Evolutionary conservation across 805 yeast genomes (phyloP), one percentile per base, ranked within the genome.

Genomic region (Cyberlindnera subsufficiens): DNA sequence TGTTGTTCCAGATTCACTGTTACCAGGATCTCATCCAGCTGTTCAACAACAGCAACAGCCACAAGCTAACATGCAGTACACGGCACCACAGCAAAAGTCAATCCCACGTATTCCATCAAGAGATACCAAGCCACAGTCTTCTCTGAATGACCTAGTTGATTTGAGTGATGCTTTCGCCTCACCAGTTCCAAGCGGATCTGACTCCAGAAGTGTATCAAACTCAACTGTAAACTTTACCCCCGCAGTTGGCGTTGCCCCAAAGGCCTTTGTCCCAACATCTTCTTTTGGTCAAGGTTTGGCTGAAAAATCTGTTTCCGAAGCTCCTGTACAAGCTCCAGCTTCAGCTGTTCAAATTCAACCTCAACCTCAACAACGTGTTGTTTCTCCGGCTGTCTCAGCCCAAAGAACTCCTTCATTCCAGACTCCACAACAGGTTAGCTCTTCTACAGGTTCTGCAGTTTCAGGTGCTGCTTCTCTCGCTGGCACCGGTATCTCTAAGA

Each of bases 271-370:
- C 42, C 97, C 97, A 30, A 73, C 89, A 15, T 88, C 96, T 0
- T 65, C 75, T 10, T 91, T 90, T 69, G 98, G 98, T 29, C 96
- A 85, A 64, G 74, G 74, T 30, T 71, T 90, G 41, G 64, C 69
- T 22, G 64, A 60, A 61, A 62, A 49, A 46, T 58, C 58, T 32
- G 42, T 57, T 16, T 46, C 56, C 18, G 45, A 54, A 17, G 42
- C 53, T 5, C 15, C 52, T 6, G 53, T 61, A 5, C 39, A 56
- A 5, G 49, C 51, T 7, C 50, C 63, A 31, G 42, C 42, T 34
- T 49, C 51, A 11, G 31, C 52, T 33, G 32, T 6, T 5, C 6
- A 6, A 9, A 10, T 13, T 20, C 32, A 13, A 22, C 32, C 27
- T 18, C 37, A 13, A 14, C 30, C 16, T 29, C 37, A 35, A 16